A percentile compares a stretch with the other conserved stretches of the same genome.
Conservation (phyloP, 768 basidiomycete genomes). For the Coprinopsis strossmayeri region DNA sequence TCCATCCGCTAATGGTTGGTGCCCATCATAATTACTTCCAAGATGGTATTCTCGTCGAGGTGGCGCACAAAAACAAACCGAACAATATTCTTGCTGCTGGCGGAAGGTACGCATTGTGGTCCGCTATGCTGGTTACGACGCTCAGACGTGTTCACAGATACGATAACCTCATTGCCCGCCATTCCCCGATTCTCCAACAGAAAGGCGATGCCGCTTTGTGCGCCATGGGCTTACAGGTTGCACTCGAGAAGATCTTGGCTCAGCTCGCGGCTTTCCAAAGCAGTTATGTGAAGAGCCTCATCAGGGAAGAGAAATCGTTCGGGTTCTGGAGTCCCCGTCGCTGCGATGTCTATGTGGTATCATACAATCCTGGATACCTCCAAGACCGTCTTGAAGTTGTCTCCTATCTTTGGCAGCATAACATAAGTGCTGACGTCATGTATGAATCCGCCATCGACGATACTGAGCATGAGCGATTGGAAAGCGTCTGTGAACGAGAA, state of each 20-base stretch:
- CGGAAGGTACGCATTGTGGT: constrained; percentile 49
- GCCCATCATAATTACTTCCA: constrained; percentile 60
- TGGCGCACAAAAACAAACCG: constrained; percentile 59
- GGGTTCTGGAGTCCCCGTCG: constrained; percentile 87
- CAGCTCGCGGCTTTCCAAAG: constrained; percentile 67
- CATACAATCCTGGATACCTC: constrained; percentile 67
- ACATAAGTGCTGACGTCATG: constrained; percentile 84
- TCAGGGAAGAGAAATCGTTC: constrained; percentile 78
- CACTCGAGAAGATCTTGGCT: constrained; percentile 69
- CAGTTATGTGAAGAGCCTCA: constrained; percentile 57
- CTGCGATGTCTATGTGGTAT: constrained; percentile 83
- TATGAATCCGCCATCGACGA: constrained; percentile 69
- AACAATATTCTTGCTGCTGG: constrained; percentile 74
- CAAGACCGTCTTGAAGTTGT: constrained; percentile 76
- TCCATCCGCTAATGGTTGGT: constrained; percentile 72
- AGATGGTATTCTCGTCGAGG: constrained; percentile 71
- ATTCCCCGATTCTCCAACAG: constrained; percentile 32
- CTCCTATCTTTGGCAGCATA: constrained; percentile 70
- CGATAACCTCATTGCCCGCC: constrained; percentile 60
- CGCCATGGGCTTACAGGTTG: constrained; percentile 71
- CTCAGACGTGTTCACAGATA: constrained; percentile 40
- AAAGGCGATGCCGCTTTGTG: constrained; percentile 50
- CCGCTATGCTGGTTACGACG: background rate
- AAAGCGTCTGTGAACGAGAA: constrained; percentile 68
- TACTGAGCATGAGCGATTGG: constrained; percentile 55